Evolutionary conservation across 2,329 filamentous ascomycete genomes (phyloP), one percentile per base, ranked within the genome.

Genomic region (Xylariomycetidae sp.): DNA sequence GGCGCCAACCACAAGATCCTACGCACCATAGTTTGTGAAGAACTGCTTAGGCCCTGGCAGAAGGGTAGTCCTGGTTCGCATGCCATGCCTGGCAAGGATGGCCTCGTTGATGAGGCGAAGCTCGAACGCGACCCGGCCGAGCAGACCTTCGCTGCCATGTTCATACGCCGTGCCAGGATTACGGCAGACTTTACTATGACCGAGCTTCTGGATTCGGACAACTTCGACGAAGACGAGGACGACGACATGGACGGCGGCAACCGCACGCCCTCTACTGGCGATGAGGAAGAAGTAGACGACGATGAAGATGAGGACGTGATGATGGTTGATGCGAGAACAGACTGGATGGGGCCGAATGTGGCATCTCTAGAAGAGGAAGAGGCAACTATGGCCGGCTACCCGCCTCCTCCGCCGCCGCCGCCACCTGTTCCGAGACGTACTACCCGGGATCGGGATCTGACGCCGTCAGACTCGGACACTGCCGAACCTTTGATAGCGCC

Each of bases 41-140:
- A 98, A 59, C 74, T 97, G 51, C 77, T 98, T 40, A 84, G 82
- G 46, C 77, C 85, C 2, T 98, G 92, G 92, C 77, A 81, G 19
- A 77, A 83, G 45, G 92, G 92, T 5, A 97, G 92, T 54, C 74
- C 78, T 36, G 92, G 84, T 6, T 82, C 74, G 27, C 90, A 97
- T 56, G 82, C 80, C 14, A 74, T 78, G 41, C 81, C 92, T 41
- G 88, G 86, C 11, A 76, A 80, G 54, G 76, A 82, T 45, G 87
- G 87, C 8, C 81, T 94, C 16, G 84, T 92, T 54, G 88, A 94
- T 51, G 86, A 94, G 48, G 80, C 85, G 44, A 66, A 68, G 28
- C 70, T 83, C 27, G 80, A 85, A 5, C 53, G 58, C 26, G 60
- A 58, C 13, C 55, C 61, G 29, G 39, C 51, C 12, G 44, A 50